Evolutionary conservation across 202 grass and related monocot genomes (phyloP).

Genomic region (Sporobolus alterniflorus): DNA sequence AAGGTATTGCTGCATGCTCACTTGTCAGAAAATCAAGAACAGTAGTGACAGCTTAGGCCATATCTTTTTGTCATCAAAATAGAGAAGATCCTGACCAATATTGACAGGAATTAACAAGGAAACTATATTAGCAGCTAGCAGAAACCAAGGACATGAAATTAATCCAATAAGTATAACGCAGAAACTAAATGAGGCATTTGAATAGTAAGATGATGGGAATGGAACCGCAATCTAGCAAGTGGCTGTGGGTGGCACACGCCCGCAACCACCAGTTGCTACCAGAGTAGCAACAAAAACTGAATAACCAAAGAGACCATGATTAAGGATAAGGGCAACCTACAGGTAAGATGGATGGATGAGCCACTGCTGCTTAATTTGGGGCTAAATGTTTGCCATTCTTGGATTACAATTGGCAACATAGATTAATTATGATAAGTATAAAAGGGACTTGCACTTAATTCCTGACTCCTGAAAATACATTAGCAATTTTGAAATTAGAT

Average conservation of each 20-base stretch:
- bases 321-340: constrained; percentile 56
- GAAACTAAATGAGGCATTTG: constrained; percentile 21
- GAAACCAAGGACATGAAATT: not conserved
- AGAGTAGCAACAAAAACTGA: constrained; percentile 48
- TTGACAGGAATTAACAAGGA: not conserved
- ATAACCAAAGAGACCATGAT: constrained; percentile 37
- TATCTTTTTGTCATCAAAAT: constrained; percentile 23
- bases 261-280: constrained; percentile 39
- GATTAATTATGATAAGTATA: constrained; percentile 1
- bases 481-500: constrained; percentile 16
- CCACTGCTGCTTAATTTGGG: constrained; percentile 36
- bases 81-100: not conserved
- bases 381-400: constrained; percentile 7
- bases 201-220: constrained; percentile 43
- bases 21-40: constrained; percentile 30
- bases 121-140: too few relatives aligned
- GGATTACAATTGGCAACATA: not conserved
- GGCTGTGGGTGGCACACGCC: constrained; percentile 63
- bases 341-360: constrained; percentile 46
- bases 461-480: constrained; percentile 17
- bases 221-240: constrained; percentile 43
- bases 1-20: not conserved
- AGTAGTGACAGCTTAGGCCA: constrained; percentile 24
- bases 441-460: constrained; percentile 4
- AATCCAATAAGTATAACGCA: not conserved